These are phyloP conservation scores for Cyanodermella asteris DNA, from an alignment of 2,329 filamentous ascomycete species.

Conservation along the genomic window DNA sequence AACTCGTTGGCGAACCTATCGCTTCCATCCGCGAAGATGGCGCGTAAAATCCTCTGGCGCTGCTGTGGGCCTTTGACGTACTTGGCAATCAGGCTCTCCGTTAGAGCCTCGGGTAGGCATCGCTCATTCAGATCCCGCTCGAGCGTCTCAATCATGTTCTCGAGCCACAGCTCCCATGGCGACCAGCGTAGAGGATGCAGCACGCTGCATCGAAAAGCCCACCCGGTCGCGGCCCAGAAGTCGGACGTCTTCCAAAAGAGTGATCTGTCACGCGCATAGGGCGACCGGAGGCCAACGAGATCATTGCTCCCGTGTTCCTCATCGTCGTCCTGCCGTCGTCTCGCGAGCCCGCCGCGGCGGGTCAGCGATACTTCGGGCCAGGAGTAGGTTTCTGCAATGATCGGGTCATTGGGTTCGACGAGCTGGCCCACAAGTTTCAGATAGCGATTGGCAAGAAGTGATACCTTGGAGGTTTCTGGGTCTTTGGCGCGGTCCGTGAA, in stretches of 20 bases:
- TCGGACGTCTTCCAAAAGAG: no score
- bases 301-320: slow-evolving; percentile 33
- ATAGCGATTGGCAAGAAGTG: slow-evolving; percentile 46
- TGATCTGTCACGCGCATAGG: slow-evolving; percentile 57
- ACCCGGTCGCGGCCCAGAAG: slow-evolving; percentile 76
- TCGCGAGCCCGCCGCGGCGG: slow-evolving; percentile 3
- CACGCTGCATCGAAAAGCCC: slow-evolving; percentile 80
- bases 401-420: slow-evolving; percentile 48
- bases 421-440: slow-evolving; percentile 43
- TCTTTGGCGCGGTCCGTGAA: slow-evolving; percentile 53
- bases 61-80: slow-evolving; percentile 16
- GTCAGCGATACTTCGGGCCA: slow-evolving; percentile 27
- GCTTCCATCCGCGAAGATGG: slow-evolving; percentile 25
- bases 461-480: slow-evolving; percentile 36
- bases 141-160: slow-evolving; percentile 36
- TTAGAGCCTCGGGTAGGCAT: slow-evolving; percentile 8
- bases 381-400: slow-evolving; percentile 47
- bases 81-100: slow-evolving; percentile 20
- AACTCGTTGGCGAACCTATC: slow-evolving; percentile 19
- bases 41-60: slow-evolving; percentile 20
- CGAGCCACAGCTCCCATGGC: slow-evolving; percentile 61
- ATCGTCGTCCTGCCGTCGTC: slow-evolving; percentile 17
- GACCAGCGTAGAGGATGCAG: slow-evolving; percentile 53
- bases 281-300: slow-evolving; percentile 39
- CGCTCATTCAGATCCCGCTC: slow-evolving; percentile 22